Evolutionary conservation across 139 green algal species (phyloP).

Genomic region (Auxenochlorella pyrenoidosa): DNA sequence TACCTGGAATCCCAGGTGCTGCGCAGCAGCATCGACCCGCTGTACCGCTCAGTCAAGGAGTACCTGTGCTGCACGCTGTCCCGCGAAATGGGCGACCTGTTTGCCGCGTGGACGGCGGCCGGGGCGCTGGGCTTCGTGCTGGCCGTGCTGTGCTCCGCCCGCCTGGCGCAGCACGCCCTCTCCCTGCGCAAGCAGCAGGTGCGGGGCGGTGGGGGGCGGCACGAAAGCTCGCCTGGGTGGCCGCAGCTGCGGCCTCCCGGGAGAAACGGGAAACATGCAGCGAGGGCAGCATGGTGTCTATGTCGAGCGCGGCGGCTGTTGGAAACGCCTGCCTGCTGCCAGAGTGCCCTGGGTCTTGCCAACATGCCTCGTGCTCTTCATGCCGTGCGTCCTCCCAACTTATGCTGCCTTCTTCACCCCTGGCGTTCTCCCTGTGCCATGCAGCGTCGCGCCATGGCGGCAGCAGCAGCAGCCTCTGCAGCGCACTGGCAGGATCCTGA

Average conservation of each 20-base stretch:
- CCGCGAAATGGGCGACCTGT: background rate
- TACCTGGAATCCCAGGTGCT: constrained; percentile 1
- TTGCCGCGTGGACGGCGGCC: constrained; percentile 31
- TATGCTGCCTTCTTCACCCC: too few species aligned
- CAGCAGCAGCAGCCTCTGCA: background rate
- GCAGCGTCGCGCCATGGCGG: background rate
- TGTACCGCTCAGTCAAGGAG: background rate
- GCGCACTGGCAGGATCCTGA: background rate
- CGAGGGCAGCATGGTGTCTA: too few species aligned
- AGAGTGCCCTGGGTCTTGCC: too few species aligned
- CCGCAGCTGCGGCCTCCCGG: too few species aligned
- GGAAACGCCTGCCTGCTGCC: too few species aligned
- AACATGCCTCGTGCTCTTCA: too few species aligned
- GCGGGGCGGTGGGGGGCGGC: background rate
- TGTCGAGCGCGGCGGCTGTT: too few species aligned
- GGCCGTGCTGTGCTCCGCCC: background rate
- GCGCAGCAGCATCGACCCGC: background rate
- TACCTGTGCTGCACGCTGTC: constrained; percentile 23
- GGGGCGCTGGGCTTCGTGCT: constrained; percentile 28
- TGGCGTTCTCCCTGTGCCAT: background rate
- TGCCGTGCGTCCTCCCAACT: too few species aligned
- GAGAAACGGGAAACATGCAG: too few species aligned
- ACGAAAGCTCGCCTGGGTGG: too few species aligned
- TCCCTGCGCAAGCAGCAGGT: background rate
- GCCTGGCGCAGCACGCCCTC: constrained; percentile 17